Conservation (phyloP, 345 rosid species). For the Moringa oleifera region DNA sequence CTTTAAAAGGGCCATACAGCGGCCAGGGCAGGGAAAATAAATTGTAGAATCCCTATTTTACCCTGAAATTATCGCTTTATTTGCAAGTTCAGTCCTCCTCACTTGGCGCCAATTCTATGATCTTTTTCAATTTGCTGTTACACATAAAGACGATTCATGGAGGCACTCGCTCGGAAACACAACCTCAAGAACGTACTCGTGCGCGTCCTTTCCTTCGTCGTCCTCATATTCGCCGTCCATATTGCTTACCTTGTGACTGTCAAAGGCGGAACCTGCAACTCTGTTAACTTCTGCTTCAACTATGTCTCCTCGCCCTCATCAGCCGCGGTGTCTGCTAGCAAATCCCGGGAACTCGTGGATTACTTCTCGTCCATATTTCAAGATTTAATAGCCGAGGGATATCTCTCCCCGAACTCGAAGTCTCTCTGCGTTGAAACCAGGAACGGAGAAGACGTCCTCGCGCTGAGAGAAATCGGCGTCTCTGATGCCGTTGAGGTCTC, state of each 20-base stretch:
- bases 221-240: slow-evolving; percentile 44
- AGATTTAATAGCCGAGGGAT: slow-evolving; percentile 52
- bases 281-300: slow-evolving; percentile 52
- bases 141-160: neutral
- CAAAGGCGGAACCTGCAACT: slow-evolving; percentile 53
- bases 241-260: slow-evolving; percentile 54
- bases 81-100: neutral
- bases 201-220: slow-evolving; percentile 40
- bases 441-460: slow-evolving; percentile 52
- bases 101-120: neutral
- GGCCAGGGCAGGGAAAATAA: too few species aligned
- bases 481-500: slow-evolving; percentile 44
- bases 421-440: slow-evolving; percentile 47
- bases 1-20: too few species aligned
- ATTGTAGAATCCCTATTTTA: neutral
- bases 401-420: slow-evolving; percentile 32
- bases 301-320: slow-evolving; percentile 30
- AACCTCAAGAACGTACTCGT: slow-evolving; percentile 42
- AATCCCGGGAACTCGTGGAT: slow-evolving; percentile 8
- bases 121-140: too few species aligned
- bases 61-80: neutral
- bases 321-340: neutral
- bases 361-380: slow-evolving; percentile 56
- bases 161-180: slow-evolving; percentile 21
- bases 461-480: slow-evolving; percentile 54